phyloP scores from a whole-genome alignment of 2,329 filamentous ascomycete species.

The Metarhizium brunneum region DNA sequence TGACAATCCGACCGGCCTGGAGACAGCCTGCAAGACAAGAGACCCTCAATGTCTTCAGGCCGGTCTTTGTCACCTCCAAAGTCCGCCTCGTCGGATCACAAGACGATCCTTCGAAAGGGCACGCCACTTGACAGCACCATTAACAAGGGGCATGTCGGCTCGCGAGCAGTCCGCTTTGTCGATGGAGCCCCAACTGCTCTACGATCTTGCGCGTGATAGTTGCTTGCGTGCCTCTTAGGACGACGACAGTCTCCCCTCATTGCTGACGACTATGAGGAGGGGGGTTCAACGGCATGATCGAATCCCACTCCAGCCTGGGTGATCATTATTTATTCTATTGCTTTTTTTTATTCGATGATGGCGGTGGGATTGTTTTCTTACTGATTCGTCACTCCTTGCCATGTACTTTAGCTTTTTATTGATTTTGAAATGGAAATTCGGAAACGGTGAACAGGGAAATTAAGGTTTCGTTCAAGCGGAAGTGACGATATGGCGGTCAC shows the following conservation, averaged over 20 bases:
- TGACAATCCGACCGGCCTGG: slow-evolving; percentile 73
- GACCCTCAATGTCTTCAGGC: slow-evolving; percentile 45
- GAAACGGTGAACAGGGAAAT: slow-evolving; percentile 2
- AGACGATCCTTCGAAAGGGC: slow-evolving; percentile 35
- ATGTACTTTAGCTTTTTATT: slow-evolving; percentile 5
- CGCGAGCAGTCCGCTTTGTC: slow-evolving; percentile 32
- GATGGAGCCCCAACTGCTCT: slow-evolving; percentile 28
- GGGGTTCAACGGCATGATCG: background rate
- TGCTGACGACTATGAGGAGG: background rate
- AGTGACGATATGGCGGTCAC: slow-evolving; percentile 23
- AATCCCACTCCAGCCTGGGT: background rate
- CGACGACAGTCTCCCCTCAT: background rate
- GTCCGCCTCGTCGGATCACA: slow-evolving; percentile 29
- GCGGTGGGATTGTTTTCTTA: background rate
- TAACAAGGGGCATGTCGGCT: slow-evolving; percentile 26
- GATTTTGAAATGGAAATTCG: background rate
- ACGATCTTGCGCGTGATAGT: slow-evolving; percentile 28
- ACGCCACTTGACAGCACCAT: slow-evolving; percentile 25
- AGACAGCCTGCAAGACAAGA: slow-evolving; percentile 37
- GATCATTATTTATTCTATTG: background rate
- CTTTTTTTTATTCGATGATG: background rate
- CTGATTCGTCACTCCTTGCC: slow-evolving; percentile 1
- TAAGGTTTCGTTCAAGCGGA: slow-evolving; percentile 17
- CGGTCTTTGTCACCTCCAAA: slow-evolving; percentile 44
- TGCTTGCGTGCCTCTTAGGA: slow-evolving; percentile 2